Base-by-base conservation (phyloP, 2,329 filamentous ascomycete genomes). In the Monosporascus sp. region DNA sequence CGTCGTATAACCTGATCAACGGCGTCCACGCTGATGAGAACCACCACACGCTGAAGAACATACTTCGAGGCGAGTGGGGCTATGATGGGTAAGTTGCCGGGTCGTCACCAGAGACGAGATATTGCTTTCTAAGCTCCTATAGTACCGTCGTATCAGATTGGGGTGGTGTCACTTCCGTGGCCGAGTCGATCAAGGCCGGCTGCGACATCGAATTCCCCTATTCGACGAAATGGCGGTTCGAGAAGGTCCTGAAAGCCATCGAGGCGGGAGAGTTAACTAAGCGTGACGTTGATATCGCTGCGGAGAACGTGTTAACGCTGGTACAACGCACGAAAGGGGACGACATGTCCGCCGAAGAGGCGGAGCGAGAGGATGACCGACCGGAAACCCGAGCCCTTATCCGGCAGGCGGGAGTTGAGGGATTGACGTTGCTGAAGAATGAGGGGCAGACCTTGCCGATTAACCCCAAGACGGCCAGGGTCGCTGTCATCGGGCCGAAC, bases 401-500 rank as follows among this genome's bases (percentile, higher is more conserved):
- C 58, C 78, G 82, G 41, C 72, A 79, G 58, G 80, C 82, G 15
- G 85, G 82, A 0, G 76, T 77, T 2, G 81, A 87, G 65, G 84
- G 85, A 0, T 65, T 88, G 37, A 85, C 82, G 0, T 70, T 88
- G 5, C 69, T 88, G 52, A 88, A 87, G 65, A 87, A 87, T 52
- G 78, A 85, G 51, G 73, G 76, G 1, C 68, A 65, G 2, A 68
- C 85, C n/a, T 71, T 88, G 7, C 85, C 85, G 0, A 78, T 87
- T 54, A 74, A 78, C 55, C 68, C 74, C 7, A 74, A 73, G 26
- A 78, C 77, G 17, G 77, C 76, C 53, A 86, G 78, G 63, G 77
- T 88, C 53, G 85, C 84, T 3, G 76, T 87, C 54, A 86, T 88
- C 50, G 85, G 85, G 0, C 84, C 84, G 1, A 87, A 88, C 56